Base-by-base conservation (phyloP, 2,329 filamentous ascomycete genomes). In the Pseudocercospora fuligena region DNA sequence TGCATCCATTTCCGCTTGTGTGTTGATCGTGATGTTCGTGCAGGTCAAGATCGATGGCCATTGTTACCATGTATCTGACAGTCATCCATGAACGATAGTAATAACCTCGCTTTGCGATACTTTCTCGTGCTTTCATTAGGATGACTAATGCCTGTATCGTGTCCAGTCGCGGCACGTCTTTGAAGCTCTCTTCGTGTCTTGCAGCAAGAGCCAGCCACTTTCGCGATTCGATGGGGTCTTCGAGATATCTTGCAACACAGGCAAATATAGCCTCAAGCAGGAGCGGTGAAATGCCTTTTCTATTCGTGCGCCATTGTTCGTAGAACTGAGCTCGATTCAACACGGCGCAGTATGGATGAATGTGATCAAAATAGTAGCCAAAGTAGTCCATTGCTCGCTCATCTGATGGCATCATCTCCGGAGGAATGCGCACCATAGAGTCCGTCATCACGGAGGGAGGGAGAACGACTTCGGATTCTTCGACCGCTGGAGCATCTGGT, bases 1-100 rank as follows among this genome's bases (percentile, higher is more conserved):
- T 89, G 76, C 95, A 98, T 62, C 86, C 87, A 40, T 65, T 70
- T 23, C 90, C 92, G 61, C 88, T 86, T 69, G 90, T 86, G 77
- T 98, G 95, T 53, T 89, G 88, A 66, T 91, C 89, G 68, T 89
- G 89, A 80, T 98, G 94, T 70, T 97, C 93, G 75, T 97, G 90
- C 5, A 98, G 83, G 21, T 93, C 92, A 33, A 98, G 83, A 76
- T 97, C 94, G 75, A 96, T 95, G 27, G 89, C 93, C 92, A 98
- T 97, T 56, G 93, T 90, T 7, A 97, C 90, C 69, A 94, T 93
- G 67, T 94, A 92, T 61, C 97, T 94, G 21, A 97, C 89, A 5
- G 92, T 92, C 88, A 97, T 97, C 94, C 95, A 98, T 0, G 95
- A 98, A 43, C 94, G 90, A 80, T 95, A 98, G 79, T 95, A 98